Base-by-base conservation (phyloP, 2,329 filamentous ascomycete genomes). In the Colletotrichum horii region DNA sequence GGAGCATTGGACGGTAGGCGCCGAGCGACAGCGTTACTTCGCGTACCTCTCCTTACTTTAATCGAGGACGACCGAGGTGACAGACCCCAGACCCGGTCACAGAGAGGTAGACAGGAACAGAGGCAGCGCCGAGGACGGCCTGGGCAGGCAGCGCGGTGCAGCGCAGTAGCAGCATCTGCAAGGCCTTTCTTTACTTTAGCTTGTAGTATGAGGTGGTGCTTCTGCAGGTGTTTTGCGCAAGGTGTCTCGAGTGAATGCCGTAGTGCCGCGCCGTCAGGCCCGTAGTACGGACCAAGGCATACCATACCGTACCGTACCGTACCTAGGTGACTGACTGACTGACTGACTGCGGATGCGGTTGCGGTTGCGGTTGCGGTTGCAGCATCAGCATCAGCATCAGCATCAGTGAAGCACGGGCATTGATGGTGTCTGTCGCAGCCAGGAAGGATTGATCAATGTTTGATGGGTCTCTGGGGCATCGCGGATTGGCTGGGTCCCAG, bases 381-480 rank as follows among this genome's bases (percentile, higher is more conserved):
- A 28, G 58, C 58, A 56, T 55, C 58, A 64, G 70, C 19, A 14
- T 4, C 32, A 43, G 43, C 34, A 14, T 55, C 56, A 19, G 65
- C 67, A 14, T 7, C 16, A 60, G 19, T 16, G 22, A 58, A 11
- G 62, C 62, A 66, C 62, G 52, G 76, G 78, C 80, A 80, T 80
- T 75, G 79, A 77, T 66, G 24, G 22, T 48, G 34, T 58, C 70
- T 76, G 78, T 76, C 71, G 75, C 79, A 79, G 77, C 71, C 78
- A 78, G 76, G 67, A 36, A 78, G 73, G 79, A 77, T 78, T 78
- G 78, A 78, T 77, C 76, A 73, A 75, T 79, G 82, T 84, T 83
- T 84, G 82, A 84, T 82, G 80, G 64, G 78, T 76, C 78, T 77
- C 66, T 62, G 71, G 56, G 65, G 74, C 67, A 55, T 28, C 56